Evolutionary conservation across 192 early-diverging fungal genomes (phyloP).

Genomic region (Podila minutissima): DNA sequence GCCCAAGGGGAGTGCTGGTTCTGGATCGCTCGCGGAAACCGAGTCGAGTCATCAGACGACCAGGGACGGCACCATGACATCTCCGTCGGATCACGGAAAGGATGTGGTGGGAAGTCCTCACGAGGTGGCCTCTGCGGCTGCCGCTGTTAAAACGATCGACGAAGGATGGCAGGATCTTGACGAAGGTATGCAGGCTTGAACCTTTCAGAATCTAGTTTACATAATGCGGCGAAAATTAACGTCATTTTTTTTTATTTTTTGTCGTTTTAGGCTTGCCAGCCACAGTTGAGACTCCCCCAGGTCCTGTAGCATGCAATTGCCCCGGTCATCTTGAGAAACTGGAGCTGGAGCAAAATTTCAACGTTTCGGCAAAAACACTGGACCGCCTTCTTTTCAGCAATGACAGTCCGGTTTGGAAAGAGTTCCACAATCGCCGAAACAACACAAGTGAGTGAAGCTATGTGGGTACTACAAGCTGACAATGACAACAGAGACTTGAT

Average conservation of each 20-base stretch:
- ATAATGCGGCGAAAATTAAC: not conserved
- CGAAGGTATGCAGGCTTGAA: constrained; percentile 19
- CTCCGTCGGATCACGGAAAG: not conserved
- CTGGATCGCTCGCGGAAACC: constrained; percentile 41
- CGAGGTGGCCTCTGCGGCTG: constrained; percentile 11
- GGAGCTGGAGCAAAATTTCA: constrained; percentile 63
- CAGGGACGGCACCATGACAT: constrained; percentile 20
- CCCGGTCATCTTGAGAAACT: constrained; percentile 73
- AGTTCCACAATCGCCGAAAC: constrained; percentile 58
- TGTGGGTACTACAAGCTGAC: not conserved
- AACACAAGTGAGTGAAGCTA: constrained; percentile 37
- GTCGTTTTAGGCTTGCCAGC: constrained; percentile 58
- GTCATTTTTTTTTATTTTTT: not conserved
- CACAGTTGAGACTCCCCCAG: constrained; percentile 54
- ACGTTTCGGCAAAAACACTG: constrained; percentile 66
- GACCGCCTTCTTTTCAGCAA: constrained; percentile 69
- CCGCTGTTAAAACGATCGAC: constrained; percentile 3
- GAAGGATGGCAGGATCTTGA: constrained; percentile 17
- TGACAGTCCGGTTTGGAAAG: constrained; percentile 57
- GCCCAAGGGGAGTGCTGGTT: constrained; percentile 45
- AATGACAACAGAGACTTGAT: constrained; percentile 15
- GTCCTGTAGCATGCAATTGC: constrained; percentile 67
- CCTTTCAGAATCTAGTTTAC: too few species aligned
- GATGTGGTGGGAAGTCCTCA: not conserved
- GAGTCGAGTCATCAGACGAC: constrained; percentile 36